phyloP scores from a whole-genome alignment of 345 rosid species.

The Eucalyptus cladocalyx region DNA sequence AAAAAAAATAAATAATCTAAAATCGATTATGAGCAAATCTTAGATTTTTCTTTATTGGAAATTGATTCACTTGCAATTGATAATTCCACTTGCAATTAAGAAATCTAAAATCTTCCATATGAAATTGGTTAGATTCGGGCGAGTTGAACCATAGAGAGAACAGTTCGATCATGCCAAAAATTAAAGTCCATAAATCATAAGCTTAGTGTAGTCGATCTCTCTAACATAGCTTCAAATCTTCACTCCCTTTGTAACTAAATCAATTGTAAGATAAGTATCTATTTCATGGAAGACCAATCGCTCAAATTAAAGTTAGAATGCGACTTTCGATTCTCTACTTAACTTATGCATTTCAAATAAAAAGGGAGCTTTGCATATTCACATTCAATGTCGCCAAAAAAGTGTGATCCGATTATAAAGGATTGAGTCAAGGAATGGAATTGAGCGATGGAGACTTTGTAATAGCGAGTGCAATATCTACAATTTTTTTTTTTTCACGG shows the following conservation, averaged over 20 bases:
- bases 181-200: not conserved
- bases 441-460: not conserved
- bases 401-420: not conserved
- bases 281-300: not conserved
- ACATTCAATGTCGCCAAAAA: not conserved
- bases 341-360: not conserved
- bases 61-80: not conserved
- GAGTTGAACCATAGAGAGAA: not conserved
- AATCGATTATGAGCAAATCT: not conserved
- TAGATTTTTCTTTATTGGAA: not conserved
- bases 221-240: not conserved
- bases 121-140: not conserved
- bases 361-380: not conserved
- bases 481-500: not conserved
- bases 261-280: not conserved
- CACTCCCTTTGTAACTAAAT: not conserved
- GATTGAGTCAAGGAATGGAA: not conserved
- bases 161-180: fast-evolving
- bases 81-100: not conserved
- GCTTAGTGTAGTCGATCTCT: not conserved
- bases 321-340: not conserved
- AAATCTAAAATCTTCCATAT: not conserved
- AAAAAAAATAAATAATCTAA: not conserved
- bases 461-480: fast-evolving
- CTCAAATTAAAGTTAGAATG: not conserved